These are phyloP conservation scores for Brassica carinata DNA, from an alignment of 345 rosid genomes.

Conservation along the genomic window DNA sequence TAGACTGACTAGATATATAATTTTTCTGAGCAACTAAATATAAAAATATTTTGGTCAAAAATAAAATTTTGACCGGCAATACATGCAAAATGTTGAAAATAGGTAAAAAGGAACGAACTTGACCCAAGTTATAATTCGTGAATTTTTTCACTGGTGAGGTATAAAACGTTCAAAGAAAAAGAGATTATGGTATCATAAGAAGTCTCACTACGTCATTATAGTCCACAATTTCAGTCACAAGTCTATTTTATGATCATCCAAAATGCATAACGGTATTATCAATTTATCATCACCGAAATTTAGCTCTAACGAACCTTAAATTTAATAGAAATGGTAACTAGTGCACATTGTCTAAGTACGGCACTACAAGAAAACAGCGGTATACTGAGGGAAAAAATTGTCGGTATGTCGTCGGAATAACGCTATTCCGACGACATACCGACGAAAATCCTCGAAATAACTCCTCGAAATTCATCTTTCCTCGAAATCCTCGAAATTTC, in stretches of 20 bases:
- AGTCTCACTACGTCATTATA: not conserved
- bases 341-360: constrained; percentile 12
- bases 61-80: not conserved
- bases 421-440: too few species aligned
- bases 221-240: not conserved
- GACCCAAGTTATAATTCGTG: not conserved
- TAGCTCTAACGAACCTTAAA: not conserved
- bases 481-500: too few species aligned
- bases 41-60: too few species aligned
- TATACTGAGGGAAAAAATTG: too few species aligned
- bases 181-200: not conserved
- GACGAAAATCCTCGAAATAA: too few species aligned
- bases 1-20: not conserved
- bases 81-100: not conserved
- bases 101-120: not conserved
- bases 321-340: constrained; percentile 7
- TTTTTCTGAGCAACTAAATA: not conserved
- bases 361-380: too few species aligned
- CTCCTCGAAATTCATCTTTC: too few species aligned
- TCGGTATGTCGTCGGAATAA: too few species aligned
- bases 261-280: not conserved
- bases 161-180: not conserved
- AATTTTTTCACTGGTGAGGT: not conserved
- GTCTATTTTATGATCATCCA: constrained; percentile 3
- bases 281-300: not conserved